Evolutionary conservation across 495 filamentous ascomycete species (phyloP).

Genomic region (Hypoxylon subgilvum): DNA sequence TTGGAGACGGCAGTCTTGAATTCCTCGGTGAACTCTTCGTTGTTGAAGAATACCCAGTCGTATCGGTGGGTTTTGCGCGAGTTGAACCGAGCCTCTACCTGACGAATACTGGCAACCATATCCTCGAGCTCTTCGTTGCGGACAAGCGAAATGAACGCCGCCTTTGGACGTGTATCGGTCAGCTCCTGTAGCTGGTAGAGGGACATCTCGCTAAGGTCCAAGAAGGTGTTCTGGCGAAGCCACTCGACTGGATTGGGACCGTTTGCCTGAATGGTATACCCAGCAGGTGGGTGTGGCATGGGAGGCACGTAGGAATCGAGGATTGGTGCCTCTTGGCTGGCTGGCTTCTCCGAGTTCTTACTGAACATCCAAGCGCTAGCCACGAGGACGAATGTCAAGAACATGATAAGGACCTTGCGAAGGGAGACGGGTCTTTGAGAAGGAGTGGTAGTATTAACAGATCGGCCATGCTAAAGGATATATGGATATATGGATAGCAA

Average conservation of each 20-base stretch:
- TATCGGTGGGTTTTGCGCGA: conserved; percentile 68
- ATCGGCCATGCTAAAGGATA: conserved; percentile 3
- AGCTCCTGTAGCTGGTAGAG: conserved; percentile 22
- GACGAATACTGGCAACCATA: conserved; percentile 76
- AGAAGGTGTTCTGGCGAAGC: conserved; percentile 36
- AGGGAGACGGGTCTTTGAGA: conserved; percentile 31
- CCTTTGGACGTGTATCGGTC: conserved; percentile 63
- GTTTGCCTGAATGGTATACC: conserved; percentile 7
- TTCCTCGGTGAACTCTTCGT: conserved; percentile 72
- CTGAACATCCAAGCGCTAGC: conserved; percentile 25
- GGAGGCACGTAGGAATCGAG: conserved; percentile 35
- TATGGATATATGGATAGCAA: background rate
- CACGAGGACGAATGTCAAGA: conserved; percentile 20
- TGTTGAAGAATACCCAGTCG: conserved; percentile 89
- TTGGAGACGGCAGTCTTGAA: conserved; percentile 76
- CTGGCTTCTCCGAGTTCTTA: conserved; percentile 11
- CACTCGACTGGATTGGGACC: conserved; percentile 25
- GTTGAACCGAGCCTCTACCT: conserved; percentile 86
- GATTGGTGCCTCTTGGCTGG: conserved; percentile 1
- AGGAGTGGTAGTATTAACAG: conserved; percentile 32
- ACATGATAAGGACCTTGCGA: conserved; percentile 24
- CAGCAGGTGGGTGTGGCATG: conserved; percentile 18
- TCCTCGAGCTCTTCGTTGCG: conserved; percentile 81
- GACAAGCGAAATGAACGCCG: conserved; percentile 82
- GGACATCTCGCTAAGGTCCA: conserved; percentile 15